Base-by-base conservation (phyloP, 2,329 filamentous ascomycete species). In the Alternaria triticina region DNA sequence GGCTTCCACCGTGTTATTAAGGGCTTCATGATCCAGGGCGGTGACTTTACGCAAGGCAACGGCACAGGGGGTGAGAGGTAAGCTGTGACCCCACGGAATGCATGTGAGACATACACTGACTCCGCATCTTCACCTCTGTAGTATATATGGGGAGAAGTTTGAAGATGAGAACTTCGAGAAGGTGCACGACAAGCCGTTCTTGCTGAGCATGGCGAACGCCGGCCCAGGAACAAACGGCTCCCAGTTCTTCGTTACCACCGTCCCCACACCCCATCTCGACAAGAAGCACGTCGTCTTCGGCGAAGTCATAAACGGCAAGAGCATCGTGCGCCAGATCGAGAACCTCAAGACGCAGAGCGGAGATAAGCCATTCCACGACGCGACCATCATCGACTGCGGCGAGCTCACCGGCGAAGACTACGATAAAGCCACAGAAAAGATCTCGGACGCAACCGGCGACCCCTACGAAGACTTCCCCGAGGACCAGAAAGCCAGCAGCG, bases 231-330 rank as follows among this genome's bases (percentile, higher is more conserved):
- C 96, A 80, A 99, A 99, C 80, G 96, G 96, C 76, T 96, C 92
- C 54, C 96, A 99, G 78, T 99, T 99, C 88, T 99, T 99, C 87
- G 86, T 98, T 74, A 99, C 96, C 52, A 98, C 96, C 15, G 93
- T 97, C 28, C 86, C 90, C n/a, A 98, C 96, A 13, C 94, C 94
- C 51, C 96, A 98, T 80, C 88, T 98, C 43, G 94, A 99, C 80
- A 89, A 89, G 79, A 99, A 99, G 86, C 95, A 99, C 83, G 96
- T 98, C 50, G 94, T 99, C 23, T 99, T 97, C 74, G 96, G 96
- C 67, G 91, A 97, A 79, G 95, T 98, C 59, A 87, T 97, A 76
- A 91, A 90, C 65, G 96, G 96, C 76, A 98, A 97, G 86, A 94
- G 92, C 66, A 84, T 97, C 40, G 88, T 98, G 33, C 91, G 96